Evolutionary conservation across 441 rosid species (phyloP).

Genomic region (Pelargonium citronellum): DNA sequence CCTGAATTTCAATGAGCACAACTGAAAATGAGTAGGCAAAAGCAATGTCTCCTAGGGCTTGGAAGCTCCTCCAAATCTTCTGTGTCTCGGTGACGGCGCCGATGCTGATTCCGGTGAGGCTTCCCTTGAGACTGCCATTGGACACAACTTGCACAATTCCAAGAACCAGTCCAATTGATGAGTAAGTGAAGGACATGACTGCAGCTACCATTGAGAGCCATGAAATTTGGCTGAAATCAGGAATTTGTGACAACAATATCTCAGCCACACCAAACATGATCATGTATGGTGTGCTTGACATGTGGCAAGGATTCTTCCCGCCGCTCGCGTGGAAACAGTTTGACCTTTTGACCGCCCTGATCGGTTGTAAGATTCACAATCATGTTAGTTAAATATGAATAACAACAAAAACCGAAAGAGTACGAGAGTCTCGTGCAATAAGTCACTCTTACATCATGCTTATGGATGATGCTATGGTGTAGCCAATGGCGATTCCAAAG

Average conservation of each 20-base stretch:
- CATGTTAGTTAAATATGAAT: neutral
- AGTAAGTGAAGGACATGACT: constrained; percentile 25
- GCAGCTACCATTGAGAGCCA: constrained; percentile 31
- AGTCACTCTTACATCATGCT: constrained; percentile 28
- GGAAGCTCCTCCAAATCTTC: constrained; percentile 44
- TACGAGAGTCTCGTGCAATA: neutral
- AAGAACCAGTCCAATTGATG: constrained; percentile 28
- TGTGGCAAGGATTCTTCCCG: constrained; percentile 17
- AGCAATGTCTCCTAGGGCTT: constrained; percentile 42
- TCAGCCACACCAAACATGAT: constrained; percentile 25
- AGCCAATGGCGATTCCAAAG: constrained; percentile 21
- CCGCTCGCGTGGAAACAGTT: constrained; percentile 24
- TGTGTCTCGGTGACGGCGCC: constrained; percentile 34
- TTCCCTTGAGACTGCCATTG: constrained; percentile 36
- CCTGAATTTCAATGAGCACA: constrained; percentile 47
- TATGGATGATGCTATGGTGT: constrained; percentile 27
- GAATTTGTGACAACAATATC: constrained; percentile 31
- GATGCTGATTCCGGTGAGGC: constrained; percentile 31
- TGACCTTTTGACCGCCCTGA: constrained; percentile 29
- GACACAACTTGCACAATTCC: constrained; percentile 26
- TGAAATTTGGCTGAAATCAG: constrained; percentile 22
- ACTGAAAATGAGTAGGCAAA: constrained; percentile 39
- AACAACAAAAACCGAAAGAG: neutral
- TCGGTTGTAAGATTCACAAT: neutral
- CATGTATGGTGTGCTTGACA: constrained; percentile 24